Percentiles rank a stretch among this genome's conserved stretches.
Evolutionary conservation across 2,329 filamentous ascomycete species (phyloP).

Genomic region (Arthroderma uncinatum): DNA sequence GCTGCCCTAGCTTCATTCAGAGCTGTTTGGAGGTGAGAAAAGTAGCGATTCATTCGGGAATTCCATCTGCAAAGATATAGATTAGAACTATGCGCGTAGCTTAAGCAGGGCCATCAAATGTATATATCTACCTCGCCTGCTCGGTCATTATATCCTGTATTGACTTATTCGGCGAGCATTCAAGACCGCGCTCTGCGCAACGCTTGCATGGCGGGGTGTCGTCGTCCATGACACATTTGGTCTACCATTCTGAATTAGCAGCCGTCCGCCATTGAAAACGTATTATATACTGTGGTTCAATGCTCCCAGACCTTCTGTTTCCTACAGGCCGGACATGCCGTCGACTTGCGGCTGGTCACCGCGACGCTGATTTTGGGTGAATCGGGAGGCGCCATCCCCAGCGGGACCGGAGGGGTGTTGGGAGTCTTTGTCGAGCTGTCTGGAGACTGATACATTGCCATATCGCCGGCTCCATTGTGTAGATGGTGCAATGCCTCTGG

Average conservation of each 20-base stretch:
- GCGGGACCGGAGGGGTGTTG: conserved; percentile 6
- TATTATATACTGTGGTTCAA: neutral
- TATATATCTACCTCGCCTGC: conserved; percentile 9
- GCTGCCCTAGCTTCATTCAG: conserved; percentile 11
- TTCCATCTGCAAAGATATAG: conserved; percentile 9
- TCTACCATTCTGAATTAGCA: conserved; percentile 4
- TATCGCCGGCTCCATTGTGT: neutral
- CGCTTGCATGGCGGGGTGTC: conserved; percentile 12
- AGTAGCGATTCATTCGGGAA: conserved; percentile 8
- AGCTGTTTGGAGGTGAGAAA: conserved; percentile 10
- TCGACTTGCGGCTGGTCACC: conserved; percentile 29
- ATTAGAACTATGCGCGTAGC: neutral
- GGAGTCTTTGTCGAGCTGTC: conserved; percentile 8
- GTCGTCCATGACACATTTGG: conserved; percentile 14
- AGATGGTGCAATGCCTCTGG: neutral
- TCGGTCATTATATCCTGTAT: conserved; percentile 13
- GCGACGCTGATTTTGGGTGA: conserved; percentile 8
- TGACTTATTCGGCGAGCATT: conserved; percentile 12
- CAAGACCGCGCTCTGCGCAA: conserved; percentile 10
- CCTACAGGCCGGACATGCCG: conserved; percentile 41
- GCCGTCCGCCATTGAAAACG: neutral
- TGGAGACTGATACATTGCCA: conserved; percentile 8
- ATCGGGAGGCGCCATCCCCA: neutral
- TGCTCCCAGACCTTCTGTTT: conserved; percentile 37
- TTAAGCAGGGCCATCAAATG: neutral